A percentile compares a stretch with the other conserved stretches of the same genome.
Evolutionary conservation across 1,284 basidiomycete species (phyloP).

Genomic region (Waitea zeae): DNA sequence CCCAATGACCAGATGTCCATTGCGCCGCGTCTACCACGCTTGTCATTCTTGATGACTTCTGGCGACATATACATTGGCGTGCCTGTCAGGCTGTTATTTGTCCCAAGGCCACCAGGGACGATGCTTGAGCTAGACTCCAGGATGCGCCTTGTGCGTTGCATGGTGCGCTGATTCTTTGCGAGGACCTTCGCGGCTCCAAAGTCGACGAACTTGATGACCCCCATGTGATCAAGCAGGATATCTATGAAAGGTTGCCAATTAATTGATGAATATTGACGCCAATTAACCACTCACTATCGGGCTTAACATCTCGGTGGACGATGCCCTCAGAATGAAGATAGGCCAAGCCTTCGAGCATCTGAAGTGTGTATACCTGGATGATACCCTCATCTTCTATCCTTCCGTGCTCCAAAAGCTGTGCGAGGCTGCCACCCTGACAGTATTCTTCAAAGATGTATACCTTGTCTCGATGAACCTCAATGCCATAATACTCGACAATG

Average conservation of each 20-base stretch:
- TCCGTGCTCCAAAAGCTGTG: slow-evolving; percentile 82
- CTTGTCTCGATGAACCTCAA: slow-evolving; percentile 97
- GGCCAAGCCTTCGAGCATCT: slow-evolving; percentile 88
- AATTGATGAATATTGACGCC: slow-evolving; percentile 1
- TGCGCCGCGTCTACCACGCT: slow-evolving; percentile 77
- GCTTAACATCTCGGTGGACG: slow-evolving; percentile 96
- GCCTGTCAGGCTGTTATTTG: slow-evolving; percentile 83
- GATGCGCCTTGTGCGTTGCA: slow-evolving; percentile 55
- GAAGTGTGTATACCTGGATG: slow-evolving; percentile 90
- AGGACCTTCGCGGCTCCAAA: slow-evolving; percentile 98
- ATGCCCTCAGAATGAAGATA: slow-evolving; percentile 91
- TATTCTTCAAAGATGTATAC: slow-evolving; percentile 99
- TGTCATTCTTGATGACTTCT: slow-evolving; percentile 92
- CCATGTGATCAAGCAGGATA: slow-evolving; percentile 86
- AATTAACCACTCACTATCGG: slow-evolving; percentile 68
- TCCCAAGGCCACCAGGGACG: slow-evolving; percentile 25
- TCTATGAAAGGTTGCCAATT: slow-evolving; percentile 29
- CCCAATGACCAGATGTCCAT: slow-evolving; percentile 98
- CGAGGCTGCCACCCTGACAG: slow-evolving; percentile 91
- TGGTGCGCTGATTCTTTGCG: slow-evolving; percentile 81
- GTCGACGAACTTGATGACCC: slow-evolving; percentile 95
- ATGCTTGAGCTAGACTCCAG: slow-evolving; percentile 10
- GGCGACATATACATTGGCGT: slow-evolving; percentile 79
- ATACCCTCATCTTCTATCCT: slow-evolving; percentile 95
- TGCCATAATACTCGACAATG: slow-evolving; percentile 98